Conservation (phyloP, 345 rosid species). For the Rhodomyrtus tomentosa region DNA sequence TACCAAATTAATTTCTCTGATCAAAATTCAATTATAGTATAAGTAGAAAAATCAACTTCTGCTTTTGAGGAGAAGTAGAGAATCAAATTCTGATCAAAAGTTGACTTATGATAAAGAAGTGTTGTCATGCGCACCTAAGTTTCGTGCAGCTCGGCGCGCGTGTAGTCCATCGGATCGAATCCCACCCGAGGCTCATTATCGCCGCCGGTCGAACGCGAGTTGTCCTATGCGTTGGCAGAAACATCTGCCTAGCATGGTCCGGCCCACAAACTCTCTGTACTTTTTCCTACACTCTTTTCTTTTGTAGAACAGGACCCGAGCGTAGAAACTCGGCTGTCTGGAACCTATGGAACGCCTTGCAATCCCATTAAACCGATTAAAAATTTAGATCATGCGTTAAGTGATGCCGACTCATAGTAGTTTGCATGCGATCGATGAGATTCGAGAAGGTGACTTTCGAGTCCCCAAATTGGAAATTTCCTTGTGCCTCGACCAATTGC, state of each 20-base stretch:
- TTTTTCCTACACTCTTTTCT: neutral
- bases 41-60: too few relatives aligned
- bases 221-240: neutral
- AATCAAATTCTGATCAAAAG: too few relatives aligned
- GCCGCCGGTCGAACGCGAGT: rapidly evolving
- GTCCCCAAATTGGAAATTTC: neutral
- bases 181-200: rapidly evolving
- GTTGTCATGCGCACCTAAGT: too few relatives aligned
- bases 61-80: too few relatives aligned
- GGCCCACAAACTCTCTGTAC: neutral
- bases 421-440: neutral
- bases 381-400: neutral
- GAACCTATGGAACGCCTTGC: neutral
- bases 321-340: rapidly evolving
- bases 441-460: rapidly evolving
- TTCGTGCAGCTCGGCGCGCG: rapidly evolving
- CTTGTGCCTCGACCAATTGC: neutral
- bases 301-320: rapidly evolving
- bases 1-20: too few relatives aligned
- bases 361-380: rapidly evolving
- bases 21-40: too few relatives aligned
- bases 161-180: rapidly evolving
- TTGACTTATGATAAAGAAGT: too few relatives aligned
- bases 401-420: neutral
- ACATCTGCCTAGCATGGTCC: neutral